Conservation (phyloP, 108 stramenopile genomes). For the Skeletonema menzelii region DNA sequence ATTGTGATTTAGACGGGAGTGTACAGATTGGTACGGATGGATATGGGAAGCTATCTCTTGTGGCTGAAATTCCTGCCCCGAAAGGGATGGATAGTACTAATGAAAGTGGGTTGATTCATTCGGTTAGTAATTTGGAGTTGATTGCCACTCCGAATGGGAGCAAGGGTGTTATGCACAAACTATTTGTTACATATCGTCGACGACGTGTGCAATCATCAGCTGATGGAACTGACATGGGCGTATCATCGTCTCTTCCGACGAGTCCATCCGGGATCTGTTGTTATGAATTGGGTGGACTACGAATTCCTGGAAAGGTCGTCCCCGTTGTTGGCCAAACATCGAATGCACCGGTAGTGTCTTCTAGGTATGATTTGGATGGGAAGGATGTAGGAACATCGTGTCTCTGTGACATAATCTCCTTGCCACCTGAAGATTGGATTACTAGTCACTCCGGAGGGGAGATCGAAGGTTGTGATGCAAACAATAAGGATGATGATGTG, state of each 20-base stretch:
- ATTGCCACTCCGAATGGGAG: conserved; percentile 1
- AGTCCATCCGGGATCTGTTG: conserved; percentile 68
- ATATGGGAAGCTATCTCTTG: conserved; percentile 16
- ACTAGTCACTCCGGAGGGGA: neutral
- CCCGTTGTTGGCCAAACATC: conserved; percentile 43
- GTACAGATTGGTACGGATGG: conserved; percentile 5
- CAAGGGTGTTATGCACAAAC: conserved; percentile 15
- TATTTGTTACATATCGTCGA: conserved; percentile 43
- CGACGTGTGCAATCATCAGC: conserved; percentile 2
- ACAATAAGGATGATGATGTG: conserved; percentile 4
- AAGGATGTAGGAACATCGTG: conserved; percentile 53
- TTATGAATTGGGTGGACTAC: conserved; percentile 71
- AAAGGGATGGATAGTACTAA: conserved; percentile 21
- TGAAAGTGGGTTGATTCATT: conserved; percentile 16
- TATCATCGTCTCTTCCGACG: conserved; percentile 13
- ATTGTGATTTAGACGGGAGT: conserved; percentile 20
- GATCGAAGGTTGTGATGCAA: neutral
- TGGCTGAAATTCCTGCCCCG: conserved; percentile 77
- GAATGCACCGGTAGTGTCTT: conserved; percentile 47
- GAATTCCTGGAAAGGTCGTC: conserved; percentile 31
- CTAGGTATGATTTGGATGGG: conserved; percentile 85
- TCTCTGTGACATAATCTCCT: conserved; percentile 57
- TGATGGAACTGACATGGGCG: neutral
- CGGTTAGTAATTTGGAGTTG: conserved; percentile 35
- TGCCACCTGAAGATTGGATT: conserved; percentile 17